These are phyloP conservation scores for Plasmodium chabaudi DNA, from an alignment of 169 alveolate genomes.

Conservation along the genomic window DNA sequence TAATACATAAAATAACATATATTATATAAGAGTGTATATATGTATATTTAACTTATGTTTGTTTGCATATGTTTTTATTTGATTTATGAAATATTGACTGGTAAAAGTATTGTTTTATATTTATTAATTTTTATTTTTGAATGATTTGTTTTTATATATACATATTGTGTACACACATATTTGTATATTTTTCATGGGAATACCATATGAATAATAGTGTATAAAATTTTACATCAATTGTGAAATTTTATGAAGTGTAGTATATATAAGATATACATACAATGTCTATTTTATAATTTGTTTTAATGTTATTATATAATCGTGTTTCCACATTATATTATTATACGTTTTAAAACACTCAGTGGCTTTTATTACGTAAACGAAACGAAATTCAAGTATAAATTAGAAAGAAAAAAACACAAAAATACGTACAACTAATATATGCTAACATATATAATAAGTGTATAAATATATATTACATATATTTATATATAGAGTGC, in stretches of 20 bases:
- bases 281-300: not conserved
- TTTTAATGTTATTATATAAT: not conserved
- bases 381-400: too few relatives aligned
- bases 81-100: not conserved
- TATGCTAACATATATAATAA: too few relatives aligned
- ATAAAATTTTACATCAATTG: not conserved
- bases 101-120: not conserved
- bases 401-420: too few relatives aligned
- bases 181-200: not conserved
- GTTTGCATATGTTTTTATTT: slow-evolving; percentile 4
- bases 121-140: not conserved
- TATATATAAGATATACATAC: not conserved
- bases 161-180: not conserved
- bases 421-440: too few relatives aligned
- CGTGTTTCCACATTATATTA: not conserved
- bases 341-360: not conserved
- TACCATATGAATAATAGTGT: not conserved
- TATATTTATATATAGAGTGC: not conserved
- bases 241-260: not conserved
- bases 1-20: not conserved
- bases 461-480: too few relatives aligned
- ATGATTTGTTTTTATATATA: not conserved
- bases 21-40: not conserved
- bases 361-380: not conserved
- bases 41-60: not conserved